Base-by-base conservation (phyloP, 179 eudicot species). In the Corrigiola litoralis region DNA sequence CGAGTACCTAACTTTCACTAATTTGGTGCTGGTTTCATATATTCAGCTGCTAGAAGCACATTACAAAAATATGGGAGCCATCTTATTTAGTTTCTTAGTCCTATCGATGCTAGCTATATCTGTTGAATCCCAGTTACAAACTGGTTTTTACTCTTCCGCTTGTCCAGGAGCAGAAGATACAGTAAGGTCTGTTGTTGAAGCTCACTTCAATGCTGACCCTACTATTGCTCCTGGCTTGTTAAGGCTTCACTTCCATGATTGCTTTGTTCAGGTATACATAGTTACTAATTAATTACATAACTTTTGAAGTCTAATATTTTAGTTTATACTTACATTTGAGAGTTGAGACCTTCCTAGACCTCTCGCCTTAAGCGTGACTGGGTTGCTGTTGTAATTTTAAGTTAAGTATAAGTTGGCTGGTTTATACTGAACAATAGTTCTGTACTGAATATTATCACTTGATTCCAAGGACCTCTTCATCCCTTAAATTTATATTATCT, bases 191-290 rank as follows among this genome's bases (percentile, higher is more conserved):
- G 80, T 83, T 1, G 90, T 83, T 1, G 74, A 81, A 75, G 55
- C 77, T 20, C 78, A 82, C 52, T 77, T 69, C 73, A 61, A 74
- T 52, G 67, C 60, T 1, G 90, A 89, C 59, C 79, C 90, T 33
- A 79, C 85, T 14, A 58, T 84, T 61, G 90, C 87, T 62, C 84
- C 96, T 61, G 96, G 79, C 63, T 66, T 89, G 70, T 79, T 89
- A 23, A 63, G 96, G 65, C 85, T 89, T 36, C 85, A 81, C 66
- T 89, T 89, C 48, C 96, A 87, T 67, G 94, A 89, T 45, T 89
- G 96, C 59, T 89, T 88, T 74, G 92, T 88, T 72, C 84, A 82
- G 84, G 94, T 87, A 38, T 34, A 2, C 17, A 12, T 58, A 10
- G 10, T 20, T 2, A 11, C 52, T 49, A 7, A 4, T 9, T 36